Evolutionary conservation across 2,329 filamentous ascomycete genomes (phyloP).

Genomic region (Neocatenulostroma microsporum): DNA sequence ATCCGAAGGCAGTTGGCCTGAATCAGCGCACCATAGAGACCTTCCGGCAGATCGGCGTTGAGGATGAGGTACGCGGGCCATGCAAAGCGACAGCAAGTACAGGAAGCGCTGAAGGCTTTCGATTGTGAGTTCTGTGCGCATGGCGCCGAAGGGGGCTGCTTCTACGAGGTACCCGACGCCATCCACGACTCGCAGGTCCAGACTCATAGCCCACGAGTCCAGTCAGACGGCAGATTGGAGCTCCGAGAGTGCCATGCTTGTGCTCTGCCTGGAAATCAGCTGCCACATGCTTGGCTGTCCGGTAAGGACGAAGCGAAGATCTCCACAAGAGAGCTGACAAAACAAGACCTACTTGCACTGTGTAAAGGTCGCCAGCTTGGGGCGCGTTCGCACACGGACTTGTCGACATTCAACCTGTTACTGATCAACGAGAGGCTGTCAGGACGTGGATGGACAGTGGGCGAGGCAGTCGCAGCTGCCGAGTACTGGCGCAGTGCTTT

Average conservation of each 20-base stretch:
- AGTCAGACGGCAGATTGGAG: not conserved
- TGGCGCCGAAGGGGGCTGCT: slow-evolving; percentile 30
- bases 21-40: slow-evolving; percentile 26
- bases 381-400: not conserved
- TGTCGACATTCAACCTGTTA: not conserved
- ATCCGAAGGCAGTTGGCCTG: slow-evolving; percentile 28
- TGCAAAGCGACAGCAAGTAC: slow-evolving; percentile 19
- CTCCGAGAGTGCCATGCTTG: slow-evolving; percentile 10
- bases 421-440: slow-evolving; percentile 2
- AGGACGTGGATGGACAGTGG: slow-evolving; percentile 18
- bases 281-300: slow-evolving; percentile 27
- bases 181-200: slow-evolving; percentile 15
- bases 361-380: slow-evolving; percentile 6
- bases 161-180: slow-evolving; percentile 23
- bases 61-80: slow-evolving; percentile 22
- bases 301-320: slow-evolving; percentile 8
- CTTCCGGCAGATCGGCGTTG: slow-evolving; percentile 27
- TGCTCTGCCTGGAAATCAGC: slow-evolving; percentile 27
- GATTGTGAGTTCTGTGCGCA: slow-evolving; percentile 30
- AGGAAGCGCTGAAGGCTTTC: slow-evolving; percentile 20
- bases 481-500: slow-evolving; percentile 24
- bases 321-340: slow-evolving; percentile 22
- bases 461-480: slow-evolving; percentile 8
- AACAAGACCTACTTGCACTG: slow-evolving; percentile 15
- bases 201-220: slow-evolving; percentile 16